Evolutionary conservation across 345 rosid genomes (phyloP), one percentile per base, ranked within the genome.

Genomic region (Brassica juncea): DNA sequence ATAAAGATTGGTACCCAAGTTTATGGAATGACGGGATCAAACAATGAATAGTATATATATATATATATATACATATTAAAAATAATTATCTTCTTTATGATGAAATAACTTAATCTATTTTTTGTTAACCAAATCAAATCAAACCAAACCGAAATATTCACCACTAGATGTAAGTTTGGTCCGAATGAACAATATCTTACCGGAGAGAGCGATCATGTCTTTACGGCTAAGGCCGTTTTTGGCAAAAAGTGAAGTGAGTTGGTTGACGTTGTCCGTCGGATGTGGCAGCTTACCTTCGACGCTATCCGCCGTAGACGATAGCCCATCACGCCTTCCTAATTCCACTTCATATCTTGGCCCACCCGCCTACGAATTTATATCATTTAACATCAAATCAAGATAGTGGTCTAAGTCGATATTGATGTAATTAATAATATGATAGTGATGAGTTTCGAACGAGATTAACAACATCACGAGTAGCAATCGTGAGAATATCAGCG

Each of bases 121-220:
- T 30, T 15, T 2, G 15, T 15, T 57, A 71, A 55, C 44, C 44
- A 10, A 54, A 70, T 9, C 47, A 31, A 21, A 55, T 70, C 14
- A 57, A 60, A 16, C 16, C n/a, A n/a, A 60, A 59, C 58, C 0
- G 25, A 34, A 37, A 19, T 23, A 5, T 60, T 58, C 63, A 57
- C n/a, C 10, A 25, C 21, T 28, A 28, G 4, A 25, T 5, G 31
- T 8, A 30, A 11, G 34, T 63, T 74, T 52, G 70, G 62, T 30
- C 32, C 32, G 25, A 49, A 49, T 55, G 30, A 42, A n/a, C 2
- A 70, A 44, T 61, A 3, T 12, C 19, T 69, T 80, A 81, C 87
- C 82, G 12, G 85, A 76, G 68, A 82, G 84, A 68, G 87, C 87
- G 72, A 82, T 35, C 84, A 82, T 79, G 37, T 84, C 83, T 2